Conservation (phyloP, 2,329 filamentous ascomycete genomes). For the Amauroascus verrucosus region DNA sequence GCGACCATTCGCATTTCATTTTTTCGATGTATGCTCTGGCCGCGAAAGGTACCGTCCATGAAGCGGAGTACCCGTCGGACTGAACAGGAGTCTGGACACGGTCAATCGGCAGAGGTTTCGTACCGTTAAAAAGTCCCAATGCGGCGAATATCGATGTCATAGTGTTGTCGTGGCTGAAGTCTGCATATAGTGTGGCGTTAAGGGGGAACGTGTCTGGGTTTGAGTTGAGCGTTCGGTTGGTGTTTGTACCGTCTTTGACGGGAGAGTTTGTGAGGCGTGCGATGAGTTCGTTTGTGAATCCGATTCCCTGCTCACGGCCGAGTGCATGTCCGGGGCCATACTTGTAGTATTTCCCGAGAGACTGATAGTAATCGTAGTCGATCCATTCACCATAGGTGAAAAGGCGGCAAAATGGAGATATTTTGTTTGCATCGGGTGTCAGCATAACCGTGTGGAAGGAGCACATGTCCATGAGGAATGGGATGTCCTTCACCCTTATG, state of each 20-base stretch:
- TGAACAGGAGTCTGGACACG: constrained; percentile 41
- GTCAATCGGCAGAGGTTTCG: constrained; percentile 43
- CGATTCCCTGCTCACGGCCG: constrained; percentile 75
- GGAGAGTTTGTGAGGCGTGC: constrained; percentile 61
- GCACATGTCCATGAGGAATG: constrained; percentile 79
- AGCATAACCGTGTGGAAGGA: constrained; percentile 68
- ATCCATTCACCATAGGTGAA: constrained; percentile 66
- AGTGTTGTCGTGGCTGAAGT: constrained; percentile 87
- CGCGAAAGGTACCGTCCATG: constrained; percentile 74
- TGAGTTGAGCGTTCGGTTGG: constrained; percentile 66
- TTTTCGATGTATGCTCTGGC: constrained; percentile 79
- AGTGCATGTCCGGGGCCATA: constrained; percentile 67
- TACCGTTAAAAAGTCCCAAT: constrained; percentile 65
- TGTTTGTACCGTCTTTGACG: constrained; percentile 62
- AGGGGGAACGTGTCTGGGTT: constrained; percentile 63
- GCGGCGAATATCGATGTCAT: constrained; percentile 69
- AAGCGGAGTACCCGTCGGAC: constrained; percentile 59
- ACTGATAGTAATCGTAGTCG: constrained; percentile 69
- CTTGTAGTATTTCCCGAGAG: constrained; percentile 75
- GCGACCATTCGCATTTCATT: constrained; percentile 51
- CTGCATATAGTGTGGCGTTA: constrained; percentile 60
- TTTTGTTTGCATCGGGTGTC: constrained; percentile 38
- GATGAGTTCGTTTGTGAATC: constrained; percentile 78
- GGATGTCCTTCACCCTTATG: constrained; percentile 51
- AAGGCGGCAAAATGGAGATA: constrained; percentile 64